Conservation (phyloP, 306 rosid genomes). For the Prunus kanzakura region DNA sequence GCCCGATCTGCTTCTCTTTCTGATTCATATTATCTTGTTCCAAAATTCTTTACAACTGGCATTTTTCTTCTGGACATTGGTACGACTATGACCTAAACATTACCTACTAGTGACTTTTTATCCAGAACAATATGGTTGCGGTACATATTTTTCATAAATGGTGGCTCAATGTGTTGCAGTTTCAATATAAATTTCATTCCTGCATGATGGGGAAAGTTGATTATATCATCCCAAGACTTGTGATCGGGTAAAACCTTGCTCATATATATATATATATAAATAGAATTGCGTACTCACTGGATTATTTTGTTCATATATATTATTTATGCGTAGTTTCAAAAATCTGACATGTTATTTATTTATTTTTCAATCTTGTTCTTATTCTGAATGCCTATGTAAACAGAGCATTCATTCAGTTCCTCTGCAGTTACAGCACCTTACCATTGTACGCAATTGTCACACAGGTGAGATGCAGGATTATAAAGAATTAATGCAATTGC, state of each 20-base stretch:
- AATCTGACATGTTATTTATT: neutral
- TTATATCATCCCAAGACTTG: conserved; percentile 29
- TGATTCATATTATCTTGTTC: conserved; percentile 30
- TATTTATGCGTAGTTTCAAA: no score
- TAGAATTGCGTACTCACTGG: no score
- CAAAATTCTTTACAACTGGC: conserved; percentile 34
- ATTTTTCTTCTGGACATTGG: conserved; percentile 33
- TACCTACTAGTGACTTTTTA: neutral
- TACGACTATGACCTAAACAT: neutral
- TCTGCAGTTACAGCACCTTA: neutral
- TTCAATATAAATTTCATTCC: conserved; percentile 24
- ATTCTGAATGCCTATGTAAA: neutral
- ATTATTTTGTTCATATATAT: neutral
- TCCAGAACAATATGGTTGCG: neutral
- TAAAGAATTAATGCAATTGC: neutral
- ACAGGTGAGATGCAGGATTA: neutral
- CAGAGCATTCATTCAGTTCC: conserved; percentile 24
- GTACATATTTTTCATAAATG: neutral
- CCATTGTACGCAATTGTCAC: neutral
- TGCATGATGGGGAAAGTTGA: conserved; percentile 28
- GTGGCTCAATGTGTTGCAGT: conserved; percentile 8
- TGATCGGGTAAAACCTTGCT: conserved; percentile 21
- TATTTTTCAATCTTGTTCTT: neutral
- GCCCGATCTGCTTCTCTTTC: conserved; percentile 22
- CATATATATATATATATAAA: neutral